Evolutionary conservation across 345 rosid species (phyloP), one percentile per base, ranked within the genome.

Genomic region (Lepidium sativum): DNA sequence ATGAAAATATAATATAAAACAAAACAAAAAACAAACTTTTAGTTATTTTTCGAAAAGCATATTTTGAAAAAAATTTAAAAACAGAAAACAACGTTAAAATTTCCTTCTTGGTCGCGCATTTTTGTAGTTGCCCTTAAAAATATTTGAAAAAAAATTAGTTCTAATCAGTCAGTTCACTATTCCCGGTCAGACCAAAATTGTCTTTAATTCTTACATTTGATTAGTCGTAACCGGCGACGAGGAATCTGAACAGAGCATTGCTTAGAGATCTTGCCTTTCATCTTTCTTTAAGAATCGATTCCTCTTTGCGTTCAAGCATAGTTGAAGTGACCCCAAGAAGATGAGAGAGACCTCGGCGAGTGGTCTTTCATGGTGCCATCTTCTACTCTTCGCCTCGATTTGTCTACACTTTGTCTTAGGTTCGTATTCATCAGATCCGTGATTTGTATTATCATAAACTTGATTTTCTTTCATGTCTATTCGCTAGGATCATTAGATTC

Each of bases 351-450:
- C 41, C 43, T 68, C 53, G 21, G 9, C 34, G 31, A 43, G 20
- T 58, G 23, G 29, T 50, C 67, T 60, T 54, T 53, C 68, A 17
- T 63, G 69, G 45, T 21, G 11, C 9, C 66, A 21, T 52, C 72
- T 68, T n/a, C 65, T 80, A 4, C 51, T 85, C 9, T 52, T 76
- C 59, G 74, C 79, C 50, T 76, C 77, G 10, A 44, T 85, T 69
- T 78, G 3, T 69, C 78, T 78, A 0, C 89, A 75, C 47, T 74
- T 79, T 69, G n/a, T 79, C 50, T 60, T 83, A 78, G 95, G 95
- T 85, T 73, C 53, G 69, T 68, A 48, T 65, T 13, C 43, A 16
- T 59, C 70, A 66, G 80, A 80, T 77, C 78, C 47, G 41, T 65
- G 6, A 34, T 8, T 67, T 65, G 0, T 1, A 10, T 25, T 43